Conservation (phyloP, 257 asterid genomes). For the Mentha longifolia region DNA sequence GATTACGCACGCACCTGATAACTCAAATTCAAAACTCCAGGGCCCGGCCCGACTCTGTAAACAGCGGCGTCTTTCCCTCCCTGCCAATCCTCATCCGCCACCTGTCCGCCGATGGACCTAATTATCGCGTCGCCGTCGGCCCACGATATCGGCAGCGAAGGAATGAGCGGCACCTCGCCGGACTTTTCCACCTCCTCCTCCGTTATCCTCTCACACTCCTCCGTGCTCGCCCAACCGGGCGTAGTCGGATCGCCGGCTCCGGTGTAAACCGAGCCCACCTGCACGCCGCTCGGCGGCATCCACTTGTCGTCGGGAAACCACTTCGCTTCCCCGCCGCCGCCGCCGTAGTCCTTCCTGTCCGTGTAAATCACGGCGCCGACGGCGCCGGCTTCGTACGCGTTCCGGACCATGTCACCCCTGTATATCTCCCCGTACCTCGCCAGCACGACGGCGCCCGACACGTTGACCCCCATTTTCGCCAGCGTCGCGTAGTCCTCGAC, state of each 20-base stretch:
- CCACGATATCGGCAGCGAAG: conserved; percentile 84
- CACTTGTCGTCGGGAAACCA: conserved; percentile 85
- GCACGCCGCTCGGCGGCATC: conserved; percentile 97
- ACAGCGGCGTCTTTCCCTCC: conserved; percentile 73
- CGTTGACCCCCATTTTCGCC: conserved; percentile 64
- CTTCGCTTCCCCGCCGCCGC: conserved; percentile 63
- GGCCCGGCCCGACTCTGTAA: conserved; percentile 84
- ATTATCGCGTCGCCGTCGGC: conserved; percentile 68
- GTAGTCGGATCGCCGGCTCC: conserved; percentile 88
- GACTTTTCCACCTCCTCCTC: conserved; percentile 58
- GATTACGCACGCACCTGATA: conserved; percentile 45
- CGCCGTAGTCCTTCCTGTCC: conserved; percentile 82
- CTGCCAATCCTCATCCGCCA: conserved; percentile 85
- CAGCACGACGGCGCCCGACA: conserved; percentile 61
- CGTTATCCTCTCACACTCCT: conserved; percentile 74
- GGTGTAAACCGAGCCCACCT: conserved; percentile 67
- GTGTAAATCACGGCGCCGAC: conserved; percentile 66
- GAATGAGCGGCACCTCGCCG: conserved; percentile 77
- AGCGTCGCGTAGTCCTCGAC: conserved; percentile 57
- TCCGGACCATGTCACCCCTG: conserved; percentile 83
- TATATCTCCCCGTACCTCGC: conserved; percentile 76
- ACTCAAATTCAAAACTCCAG: conserved; percentile 65
- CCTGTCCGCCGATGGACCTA: conserved; percentile 62
- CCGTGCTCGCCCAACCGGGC: conserved; percentile 90
- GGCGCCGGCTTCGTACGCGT: conserved; percentile 72